These are phyloP conservation scores for Colletotrichum spaethianum DNA, from an alignment of 2,329 filamentous ascomycete genomes.

Conservation along the genomic window DNA sequence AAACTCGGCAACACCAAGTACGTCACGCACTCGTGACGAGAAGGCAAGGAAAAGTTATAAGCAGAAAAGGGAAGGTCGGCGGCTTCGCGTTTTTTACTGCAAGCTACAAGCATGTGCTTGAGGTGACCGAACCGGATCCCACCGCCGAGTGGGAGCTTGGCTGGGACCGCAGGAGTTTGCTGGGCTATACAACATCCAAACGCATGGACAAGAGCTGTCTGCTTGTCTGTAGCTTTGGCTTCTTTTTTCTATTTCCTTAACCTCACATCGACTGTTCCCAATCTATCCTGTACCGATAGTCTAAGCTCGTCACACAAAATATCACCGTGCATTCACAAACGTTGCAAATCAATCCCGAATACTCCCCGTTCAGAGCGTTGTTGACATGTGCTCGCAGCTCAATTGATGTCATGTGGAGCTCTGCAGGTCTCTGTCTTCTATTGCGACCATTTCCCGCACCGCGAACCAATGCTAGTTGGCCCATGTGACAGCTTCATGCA, in stretches of 20 bases:
- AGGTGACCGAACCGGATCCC: neutral
- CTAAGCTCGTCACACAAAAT: constrained; percentile 9
- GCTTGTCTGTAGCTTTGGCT: neutral
- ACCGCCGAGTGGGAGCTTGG: neutral
- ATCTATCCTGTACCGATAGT: constrained; percentile 12
- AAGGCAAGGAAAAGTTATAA: neutral
- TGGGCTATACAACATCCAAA: neutral
- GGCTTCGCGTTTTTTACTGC: constrained; percentile 5
- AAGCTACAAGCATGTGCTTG: neutral
- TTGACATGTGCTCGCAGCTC: neutral
- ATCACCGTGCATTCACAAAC: constrained; percentile 4
- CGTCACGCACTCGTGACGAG: neutral
- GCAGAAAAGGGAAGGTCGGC: neutral
- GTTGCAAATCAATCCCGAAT: neutral
- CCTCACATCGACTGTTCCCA: constrained; percentile 1
- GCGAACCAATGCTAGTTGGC: constrained; percentile 17
- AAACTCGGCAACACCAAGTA: neutral
- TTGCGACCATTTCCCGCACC: constrained; percentile 12
- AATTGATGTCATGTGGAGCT: constrained; percentile 4
- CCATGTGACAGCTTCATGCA: constrained; percentile 32
- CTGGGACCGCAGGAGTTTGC: neutral
- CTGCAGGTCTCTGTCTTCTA: neutral
- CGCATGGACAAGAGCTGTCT: neutral
- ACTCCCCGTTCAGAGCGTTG: neutral
- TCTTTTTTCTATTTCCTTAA: neutral